Evolutionary conservation across 2,329 filamentous ascomycete species (phyloP), one percentile per base, ranked within the genome.

Genomic region (Ceratocystis smalleyi): DNA sequence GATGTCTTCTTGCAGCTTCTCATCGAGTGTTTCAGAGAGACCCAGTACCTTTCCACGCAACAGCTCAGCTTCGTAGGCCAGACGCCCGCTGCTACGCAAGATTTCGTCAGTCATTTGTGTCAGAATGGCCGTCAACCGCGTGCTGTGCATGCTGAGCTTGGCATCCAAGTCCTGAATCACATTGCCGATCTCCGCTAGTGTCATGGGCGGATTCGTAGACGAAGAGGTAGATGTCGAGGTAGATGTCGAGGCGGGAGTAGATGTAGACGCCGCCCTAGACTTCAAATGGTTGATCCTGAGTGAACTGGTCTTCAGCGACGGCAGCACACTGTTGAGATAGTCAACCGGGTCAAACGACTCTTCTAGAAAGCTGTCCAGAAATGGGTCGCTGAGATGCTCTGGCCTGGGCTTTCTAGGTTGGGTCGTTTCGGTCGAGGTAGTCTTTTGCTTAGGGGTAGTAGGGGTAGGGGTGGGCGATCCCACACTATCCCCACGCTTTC

Each of bases 21-120:
- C 88, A 4, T 84, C 83, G 69, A 97, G 77, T 1, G 86, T 81
- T 71, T 96, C 91, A 0, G 85, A 84, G 43, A 96, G 77, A n/a
- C 87, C 81, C 59, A 91, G 76, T 1, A 90, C 88, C 74, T 96
- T 91, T 68, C 91, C 91, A n/a, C 91, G 83, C 60, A 97, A 75
- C 19, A 97, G 82, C 74, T 97, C 92, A 22, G 97, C 92, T 74
- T 97, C 89, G 71, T 99, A 99, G 22, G 91, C 90, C 65, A 99
- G 77, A 3, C 92, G 82, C 68, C 89, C 90, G 30, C 91, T 89
- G 70, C 89, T 91, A 65, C 94, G 83, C 67, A 99, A 75, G 68
- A 99, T 97, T 69, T 97, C 94, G 73, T 99, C 92, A 10, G 94
- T 96, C 66, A 97, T 78, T 71, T 92, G 86, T 40, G 91, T 96